A percentile compares a stretch with the other conserved stretches of the same genome.
phyloP scores from a whole-genome alignment of 371 early-diverging fungal genomes.

The Lichtheimia corymbifera region DNA sequence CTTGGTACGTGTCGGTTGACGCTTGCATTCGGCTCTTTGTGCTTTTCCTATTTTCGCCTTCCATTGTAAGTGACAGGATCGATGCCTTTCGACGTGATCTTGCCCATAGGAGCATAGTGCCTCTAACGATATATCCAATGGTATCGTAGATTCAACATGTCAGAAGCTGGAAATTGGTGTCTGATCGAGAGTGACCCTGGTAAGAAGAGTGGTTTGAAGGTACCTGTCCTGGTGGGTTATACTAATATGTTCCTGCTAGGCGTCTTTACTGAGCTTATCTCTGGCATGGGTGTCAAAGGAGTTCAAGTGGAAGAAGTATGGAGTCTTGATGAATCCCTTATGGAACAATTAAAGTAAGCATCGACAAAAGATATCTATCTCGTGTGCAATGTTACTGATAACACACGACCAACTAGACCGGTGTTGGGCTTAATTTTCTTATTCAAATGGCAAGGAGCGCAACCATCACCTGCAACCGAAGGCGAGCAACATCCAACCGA shows the following conservation, averaged over 20 bases:
- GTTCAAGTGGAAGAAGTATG: conserved; percentile 85
- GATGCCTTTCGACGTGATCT: too few species aligned
- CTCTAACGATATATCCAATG: too few species aligned
- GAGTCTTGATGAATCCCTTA: conserved; percentile 66
- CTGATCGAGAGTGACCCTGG: conserved; percentile 91
- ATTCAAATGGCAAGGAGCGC: conserved; percentile 80
- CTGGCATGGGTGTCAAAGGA: conserved; percentile 80
- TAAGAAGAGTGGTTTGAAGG: conserved; percentile 8
- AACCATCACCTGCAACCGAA: conserved; percentile 26
- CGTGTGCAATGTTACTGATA: background rate
- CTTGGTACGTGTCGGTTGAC: too few species aligned
- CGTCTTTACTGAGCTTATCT: conserved; percentile 89
- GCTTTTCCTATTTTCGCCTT: too few species aligned
- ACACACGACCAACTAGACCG: conserved; percentile 40
- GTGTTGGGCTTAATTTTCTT: conserved; percentile 88
- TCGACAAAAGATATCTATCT: background rate
- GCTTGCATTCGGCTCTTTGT: too few species aligned
- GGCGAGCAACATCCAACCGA: conserved; percentile 30
- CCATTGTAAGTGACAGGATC: too few species aligned
- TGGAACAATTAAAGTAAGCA: conserved; percentile 65
- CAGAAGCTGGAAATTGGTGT: conserved; percentile 82
- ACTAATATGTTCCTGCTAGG: conserved; percentile 37
- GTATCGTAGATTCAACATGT: conserved; percentile 21
- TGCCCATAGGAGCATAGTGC: too few species aligned
- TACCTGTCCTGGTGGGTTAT: too few species aligned